Evolutionary conservation across 78 protist species (phyloP).

Genomic region (Cavenderia fasciculata): DNA sequence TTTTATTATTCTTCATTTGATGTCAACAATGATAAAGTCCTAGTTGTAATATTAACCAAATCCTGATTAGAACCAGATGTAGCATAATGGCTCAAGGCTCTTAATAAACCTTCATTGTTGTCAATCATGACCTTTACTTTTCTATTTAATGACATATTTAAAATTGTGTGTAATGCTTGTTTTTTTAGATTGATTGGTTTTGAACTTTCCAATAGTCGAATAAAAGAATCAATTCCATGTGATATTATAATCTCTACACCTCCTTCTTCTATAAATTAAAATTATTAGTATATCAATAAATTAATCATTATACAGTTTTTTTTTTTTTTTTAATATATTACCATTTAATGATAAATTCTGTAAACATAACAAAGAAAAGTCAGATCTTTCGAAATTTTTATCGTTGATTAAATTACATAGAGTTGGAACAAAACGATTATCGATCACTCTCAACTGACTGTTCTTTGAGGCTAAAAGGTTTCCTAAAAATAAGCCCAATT

Average conservation of each 20-base stretch:
- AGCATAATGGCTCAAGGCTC: background rate
- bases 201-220: conserved; percentile 1
- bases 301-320: background rate
- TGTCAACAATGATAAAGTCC: background rate
- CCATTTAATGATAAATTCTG: conserved; percentile 50
- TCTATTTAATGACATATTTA: conserved; percentile 16
- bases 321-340: background rate
- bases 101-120: background rate
- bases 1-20: background rate
- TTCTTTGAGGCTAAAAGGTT: conserved; percentile 24
- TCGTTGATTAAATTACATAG: conserved; percentile 51
- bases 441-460: conserved; percentile 26
- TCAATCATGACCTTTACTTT: background rate
- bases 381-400: conserved; percentile 37
- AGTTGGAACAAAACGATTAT: conserved; percentile 11
- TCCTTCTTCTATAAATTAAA: conserved; percentile 24
- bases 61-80: conserved; percentile 3
- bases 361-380: conserved; percentile 55
- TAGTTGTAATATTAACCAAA: background rate
- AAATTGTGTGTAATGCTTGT: conserved; percentile 21
- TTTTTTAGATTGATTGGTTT: conserved; percentile 11
- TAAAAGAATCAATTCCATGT: conserved; percentile 25
- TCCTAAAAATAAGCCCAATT: conserved; percentile 42
- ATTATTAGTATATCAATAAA: background rate
- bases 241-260: conserved; percentile 37